A percentile compares a stretch with the other conserved stretches of the same genome.
Conservation (phyloP, 495 filamentous ascomycete species). For the Ramalina peruviana region DNA sequence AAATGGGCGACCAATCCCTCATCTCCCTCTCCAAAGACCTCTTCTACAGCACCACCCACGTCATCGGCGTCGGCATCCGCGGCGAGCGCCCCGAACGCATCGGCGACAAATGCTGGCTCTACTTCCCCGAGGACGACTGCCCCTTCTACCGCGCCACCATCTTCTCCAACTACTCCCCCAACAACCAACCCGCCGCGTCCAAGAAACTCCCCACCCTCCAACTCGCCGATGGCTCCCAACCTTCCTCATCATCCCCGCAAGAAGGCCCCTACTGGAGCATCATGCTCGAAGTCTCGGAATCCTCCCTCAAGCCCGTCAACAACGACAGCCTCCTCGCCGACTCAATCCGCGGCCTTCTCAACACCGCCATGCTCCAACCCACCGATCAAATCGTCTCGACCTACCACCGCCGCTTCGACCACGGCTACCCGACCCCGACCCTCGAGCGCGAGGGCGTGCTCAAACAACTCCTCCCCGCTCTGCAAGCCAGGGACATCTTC, state of each 20-base stretch:
- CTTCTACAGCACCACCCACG: slow-evolving; percentile 94
- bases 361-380: slow-evolving; percentile 87
- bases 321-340: slow-evolving; percentile 68
- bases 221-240: slow-evolving; percentile 71
- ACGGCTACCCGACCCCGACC: slow-evolving; percentile 92
- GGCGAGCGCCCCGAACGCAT: slow-evolving; percentile 89
- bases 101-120: slow-evolving; percentile 99
- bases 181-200: slow-evolving; percentile 80
- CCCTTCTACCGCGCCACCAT: slow-evolving; percentile 99
- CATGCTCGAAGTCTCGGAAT: slow-evolving; percentile 98
- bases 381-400: slow-evolving; percentile 93
- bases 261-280: slow-evolving; percentile 98
- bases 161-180: slow-evolving; percentile 99
- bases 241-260: slow-evolving; percentile 50
- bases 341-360: slow-evolving; percentile 90
- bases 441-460: slow-evolving; percentile 93
- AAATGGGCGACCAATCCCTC: slow-evolving; percentile 76
- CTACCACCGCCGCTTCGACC: slow-evolving; percentile 97
- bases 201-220: slow-evolving; percentile 79
- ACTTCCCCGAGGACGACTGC: slow-evolving; percentile 98
- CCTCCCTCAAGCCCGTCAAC: slow-evolving; percentile 86
- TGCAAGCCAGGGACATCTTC: slow-evolving; percentile 83
- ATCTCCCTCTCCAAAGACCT: slow-evolving; percentile 75
- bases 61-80: slow-evolving; percentile 90
- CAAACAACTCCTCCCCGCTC: slow-evolving; percentile 79